phyloP scores from a whole-genome alignment of 805 yeast genomes.

The Kodamaea hsintzibuensis region DNA sequence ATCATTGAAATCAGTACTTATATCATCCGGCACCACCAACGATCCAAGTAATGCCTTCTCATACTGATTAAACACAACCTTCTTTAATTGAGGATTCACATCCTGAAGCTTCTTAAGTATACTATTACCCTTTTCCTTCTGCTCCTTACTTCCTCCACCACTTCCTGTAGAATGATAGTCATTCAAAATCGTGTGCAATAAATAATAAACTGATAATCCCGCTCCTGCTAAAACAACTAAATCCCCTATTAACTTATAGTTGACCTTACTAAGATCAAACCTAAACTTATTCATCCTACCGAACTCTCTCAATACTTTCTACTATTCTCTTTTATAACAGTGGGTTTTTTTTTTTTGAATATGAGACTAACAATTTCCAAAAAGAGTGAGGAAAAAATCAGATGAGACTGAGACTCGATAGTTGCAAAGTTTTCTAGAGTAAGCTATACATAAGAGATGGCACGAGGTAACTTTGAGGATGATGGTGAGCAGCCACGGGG shows the following conservation, averaged over 20 bases:
- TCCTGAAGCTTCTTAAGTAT: conserved; percentile 36
- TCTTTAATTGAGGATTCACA: conserved; percentile 57
- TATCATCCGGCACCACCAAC: conserved; percentile 83
- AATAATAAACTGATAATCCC: conserved; percentile 67
- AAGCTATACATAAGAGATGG: conserved; percentile 1
- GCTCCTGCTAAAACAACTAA: conserved; percentile 53
- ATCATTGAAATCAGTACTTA: conserved; percentile 72
- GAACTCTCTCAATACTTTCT: too few relatives aligned
- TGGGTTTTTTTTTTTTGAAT: neutral
- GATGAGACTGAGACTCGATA: conserved; percentile 1
- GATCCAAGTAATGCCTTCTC: conserved; percentile 77
- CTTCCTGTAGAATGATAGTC: conserved; percentile 21
- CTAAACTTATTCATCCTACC: conserved; percentile 34
- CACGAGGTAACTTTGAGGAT: conserved; percentile 7
- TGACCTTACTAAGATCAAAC: conserved; percentile 39
- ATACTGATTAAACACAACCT: conserved; percentile 62
- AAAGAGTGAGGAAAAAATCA: neutral
- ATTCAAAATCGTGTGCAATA: conserved; percentile 45
- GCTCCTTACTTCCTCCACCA: conserved; percentile 46
- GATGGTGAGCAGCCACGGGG: conserved; percentile 22
- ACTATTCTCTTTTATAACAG: too few relatives aligned
- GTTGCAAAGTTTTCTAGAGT: conserved; percentile 1
- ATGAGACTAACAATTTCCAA: neutral
- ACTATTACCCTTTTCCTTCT: conserved; percentile 60
- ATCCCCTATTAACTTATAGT: conserved; percentile 44